Percentiles rank a stretch among this genome's conserved stretches.
Evolutionary conservation across 257 asterid genomes (phyloP).

Genomic region (Osmanthus fragrans): DNA sequence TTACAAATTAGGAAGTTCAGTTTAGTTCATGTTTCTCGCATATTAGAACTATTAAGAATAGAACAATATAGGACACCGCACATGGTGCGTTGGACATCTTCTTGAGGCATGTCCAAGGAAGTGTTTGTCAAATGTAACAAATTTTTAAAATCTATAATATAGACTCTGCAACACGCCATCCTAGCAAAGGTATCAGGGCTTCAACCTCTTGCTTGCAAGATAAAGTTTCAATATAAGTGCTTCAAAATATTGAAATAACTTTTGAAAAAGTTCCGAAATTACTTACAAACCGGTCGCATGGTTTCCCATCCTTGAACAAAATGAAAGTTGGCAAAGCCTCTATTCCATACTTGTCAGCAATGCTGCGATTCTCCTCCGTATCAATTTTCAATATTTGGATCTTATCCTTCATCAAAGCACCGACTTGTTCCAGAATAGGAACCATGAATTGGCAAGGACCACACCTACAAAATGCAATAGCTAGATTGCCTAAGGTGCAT

Average conservation of each 20-base stretch:
- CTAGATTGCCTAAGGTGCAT: background rate
- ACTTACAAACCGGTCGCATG: slow-evolving; percentile 90
- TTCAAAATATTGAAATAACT: background rate
- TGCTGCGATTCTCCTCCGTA: slow-evolving; percentile 76
- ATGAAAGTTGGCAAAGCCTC: slow-evolving; percentile 93
- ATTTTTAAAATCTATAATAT: background rate
- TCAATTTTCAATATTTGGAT: slow-evolving; percentile 86
- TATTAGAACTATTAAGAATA: background rate
- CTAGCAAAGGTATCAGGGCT: background rate
- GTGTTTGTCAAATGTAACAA: background rate
- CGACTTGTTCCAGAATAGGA: slow-evolving; percentile 78
- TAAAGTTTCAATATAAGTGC: slow-evolving; percentile 6
- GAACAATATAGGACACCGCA: background rate
- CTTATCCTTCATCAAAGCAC: slow-evolving; percentile 66
- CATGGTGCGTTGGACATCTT: background rate
- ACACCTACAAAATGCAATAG: slow-evolving; percentile 60
- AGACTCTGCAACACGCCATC: background rate
- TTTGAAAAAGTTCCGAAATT: background rate
- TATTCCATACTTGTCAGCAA: slow-evolving; percentile 75
- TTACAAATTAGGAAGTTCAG: background rate
- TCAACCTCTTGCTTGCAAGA: background rate
- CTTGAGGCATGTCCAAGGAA: background rate
- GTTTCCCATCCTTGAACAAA: slow-evolving; percentile 81
- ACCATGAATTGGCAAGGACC: slow-evolving; percentile 98
- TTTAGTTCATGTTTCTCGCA: background rate